phyloP scores from a whole-genome alignment of 345 rosid species.

The Ricinus communis region DNA sequence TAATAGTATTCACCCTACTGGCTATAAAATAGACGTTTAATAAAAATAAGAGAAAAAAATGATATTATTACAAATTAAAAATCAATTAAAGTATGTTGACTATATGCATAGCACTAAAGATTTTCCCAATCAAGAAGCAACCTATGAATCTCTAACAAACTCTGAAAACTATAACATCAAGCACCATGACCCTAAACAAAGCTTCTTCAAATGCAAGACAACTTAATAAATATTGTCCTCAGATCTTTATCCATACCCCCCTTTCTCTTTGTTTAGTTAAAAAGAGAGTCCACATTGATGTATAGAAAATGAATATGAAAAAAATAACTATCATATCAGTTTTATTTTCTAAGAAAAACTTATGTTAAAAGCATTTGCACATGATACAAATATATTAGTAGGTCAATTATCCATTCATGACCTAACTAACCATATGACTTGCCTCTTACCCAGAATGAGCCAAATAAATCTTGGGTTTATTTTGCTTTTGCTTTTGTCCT shows the following conservation, averaged over 20 bases:
- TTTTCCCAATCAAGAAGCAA: neutral
- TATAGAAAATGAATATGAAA: neutral
- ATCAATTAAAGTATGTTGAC: too few species aligned
- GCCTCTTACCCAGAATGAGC: conserved; percentile 10
- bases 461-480: neutral
- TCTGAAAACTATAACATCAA: conserved; percentile 2
- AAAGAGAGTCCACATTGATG: neutral
- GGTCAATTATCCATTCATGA: conserved; percentile 34
- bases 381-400: conserved; percentile 3
- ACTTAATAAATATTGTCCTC: neutral
- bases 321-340: neutral
- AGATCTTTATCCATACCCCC: neutral
- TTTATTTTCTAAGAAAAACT: neutral
- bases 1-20: too few species aligned
- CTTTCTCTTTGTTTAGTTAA: neutral
- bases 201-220: conserved; percentile 10
- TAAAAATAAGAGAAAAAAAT: too few species aligned
- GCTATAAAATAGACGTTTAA: too few species aligned
- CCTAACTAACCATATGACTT: conserved; percentile 38
- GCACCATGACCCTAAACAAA: neutral
- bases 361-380: conserved; percentile 8
- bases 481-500: too few species aligned
- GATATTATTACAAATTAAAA: too few species aligned
- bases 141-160: conserved; percentile 8
- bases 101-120: too few species aligned